Conservation (phyloP, 306 rosid genomes). For the Castanea sativa region DNA sequence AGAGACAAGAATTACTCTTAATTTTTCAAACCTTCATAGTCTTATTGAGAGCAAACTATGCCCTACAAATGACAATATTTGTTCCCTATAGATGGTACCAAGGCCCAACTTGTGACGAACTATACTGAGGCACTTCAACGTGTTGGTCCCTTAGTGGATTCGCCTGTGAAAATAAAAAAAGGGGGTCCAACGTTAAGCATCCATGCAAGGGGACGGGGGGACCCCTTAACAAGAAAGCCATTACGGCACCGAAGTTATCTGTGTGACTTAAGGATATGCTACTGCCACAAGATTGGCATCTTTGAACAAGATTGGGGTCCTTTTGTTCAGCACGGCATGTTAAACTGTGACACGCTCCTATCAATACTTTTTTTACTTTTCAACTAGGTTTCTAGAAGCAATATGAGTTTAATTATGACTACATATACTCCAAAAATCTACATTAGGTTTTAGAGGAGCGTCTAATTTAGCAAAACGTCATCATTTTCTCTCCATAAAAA, state of each 20-base stretch:
- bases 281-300: constrained; percentile 53
- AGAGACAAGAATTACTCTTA: constrained; percentile 18
- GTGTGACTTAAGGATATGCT: background rate
- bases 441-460: no score
- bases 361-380: background rate
- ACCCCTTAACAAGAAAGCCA: constrained; percentile 31
- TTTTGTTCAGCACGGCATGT: constrained; percentile 34
- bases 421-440: no score
- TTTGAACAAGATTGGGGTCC: constrained; percentile 33
- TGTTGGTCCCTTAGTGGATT: constrained; percentile 28
- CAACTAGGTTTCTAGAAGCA: no score
- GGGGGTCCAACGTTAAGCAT: constrained; percentile 46
- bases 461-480: no score
- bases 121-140: constrained; percentile 12
- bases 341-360: background rate
- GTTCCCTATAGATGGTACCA: constrained; percentile 38
- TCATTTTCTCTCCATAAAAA: no score
- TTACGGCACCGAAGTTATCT: constrained; percentile 44
- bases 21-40: constrained; percentile 10
- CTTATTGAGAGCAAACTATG: constrained; percentile 13
- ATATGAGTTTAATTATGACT: no score
- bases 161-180: background rate
- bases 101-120: constrained; percentile 20
- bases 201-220: constrained; percentile 33
- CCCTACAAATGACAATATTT: constrained; percentile 38